Percentiles rank a stretch among this genome's conserved stretches.
Evolutionary conservation across 208 protist species (phyloP).

Genomic region (Trypanosoma brucei): DNA sequence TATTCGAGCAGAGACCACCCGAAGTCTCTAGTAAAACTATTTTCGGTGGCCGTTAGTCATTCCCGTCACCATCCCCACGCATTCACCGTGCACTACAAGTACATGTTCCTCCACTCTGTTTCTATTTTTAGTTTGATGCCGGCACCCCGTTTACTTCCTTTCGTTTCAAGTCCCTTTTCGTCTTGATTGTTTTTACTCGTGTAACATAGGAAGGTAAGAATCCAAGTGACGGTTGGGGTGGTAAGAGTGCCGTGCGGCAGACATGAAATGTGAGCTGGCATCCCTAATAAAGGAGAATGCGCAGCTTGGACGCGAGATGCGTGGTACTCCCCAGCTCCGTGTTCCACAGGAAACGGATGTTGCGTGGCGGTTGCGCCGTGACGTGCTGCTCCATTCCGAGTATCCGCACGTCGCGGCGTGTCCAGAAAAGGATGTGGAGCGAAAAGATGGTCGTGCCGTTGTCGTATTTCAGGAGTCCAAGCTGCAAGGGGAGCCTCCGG

Average conservation of each 20-base stretch:
- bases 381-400: conserved; percentile 34
- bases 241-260: neutral
- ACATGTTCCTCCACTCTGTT: too few species aligned
- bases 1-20: too few species aligned
- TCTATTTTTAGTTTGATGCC: too few species aligned
- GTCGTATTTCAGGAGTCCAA: neutral
- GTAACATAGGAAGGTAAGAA: neutral
- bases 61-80: too few species aligned
- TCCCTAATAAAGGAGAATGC: conserved; percentile 35
- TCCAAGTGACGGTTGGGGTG: neutral
- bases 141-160: too few species aligned
- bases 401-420: conserved; percentile 37
- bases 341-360: conserved; percentile 16
- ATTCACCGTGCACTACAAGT: too few species aligned
- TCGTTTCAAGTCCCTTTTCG: too few species aligned
- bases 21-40: too few species aligned
- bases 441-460: neutral
- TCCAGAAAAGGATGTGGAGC: neutral
- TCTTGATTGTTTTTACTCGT: neutral
- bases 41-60: too few species aligned
- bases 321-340: conserved; percentile 26
- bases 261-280: conserved; percentile 3
- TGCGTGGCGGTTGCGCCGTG: conserved; percentile 29
- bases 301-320: conserved; percentile 27
- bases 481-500: neutral